These are phyloP conservation scores for Populus deltoides DNA, from an alignment of 345 rosid genomes.

Conservation along the genomic window DNA sequence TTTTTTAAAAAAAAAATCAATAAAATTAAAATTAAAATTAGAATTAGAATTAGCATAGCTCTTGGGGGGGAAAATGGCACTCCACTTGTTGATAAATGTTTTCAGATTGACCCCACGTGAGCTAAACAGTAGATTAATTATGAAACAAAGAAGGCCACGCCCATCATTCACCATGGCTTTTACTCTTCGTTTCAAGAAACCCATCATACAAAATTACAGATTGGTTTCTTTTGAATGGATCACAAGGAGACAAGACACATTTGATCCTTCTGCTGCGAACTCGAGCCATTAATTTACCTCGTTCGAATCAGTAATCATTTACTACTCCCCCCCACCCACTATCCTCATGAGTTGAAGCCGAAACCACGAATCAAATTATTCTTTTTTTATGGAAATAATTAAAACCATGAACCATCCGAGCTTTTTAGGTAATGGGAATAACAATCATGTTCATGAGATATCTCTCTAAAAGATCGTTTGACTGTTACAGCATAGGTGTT, in stretches of 20 bases:
- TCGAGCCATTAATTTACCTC: not conserved
- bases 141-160: not conserved
- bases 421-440: constrained; percentile 15
- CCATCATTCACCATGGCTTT: constrained; percentile 1
- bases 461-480: not conserved
- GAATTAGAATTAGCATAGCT: not conserved
- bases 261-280: not conserved
- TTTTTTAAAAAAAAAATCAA: no score
- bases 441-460: constrained; percentile 3
- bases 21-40: no score
- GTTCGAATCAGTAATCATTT: not conserved
- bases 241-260: not conserved
- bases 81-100: not conserved
- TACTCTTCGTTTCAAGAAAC: not conserved
- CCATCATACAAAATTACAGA: not conserved
- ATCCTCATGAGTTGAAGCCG: no score
- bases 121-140: not conserved
- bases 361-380: no score
- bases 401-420: not conserved
- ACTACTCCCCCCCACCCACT: no score
- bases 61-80: no score
- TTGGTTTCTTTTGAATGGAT: not conserved
- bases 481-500: not conserved
- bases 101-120: not conserved
- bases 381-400: not conserved